These are phyloP conservation scores for Lactarius vividus DNA, from an alignment of 768 basidiomycete genomes.

Conservation along the genomic window DNA sequence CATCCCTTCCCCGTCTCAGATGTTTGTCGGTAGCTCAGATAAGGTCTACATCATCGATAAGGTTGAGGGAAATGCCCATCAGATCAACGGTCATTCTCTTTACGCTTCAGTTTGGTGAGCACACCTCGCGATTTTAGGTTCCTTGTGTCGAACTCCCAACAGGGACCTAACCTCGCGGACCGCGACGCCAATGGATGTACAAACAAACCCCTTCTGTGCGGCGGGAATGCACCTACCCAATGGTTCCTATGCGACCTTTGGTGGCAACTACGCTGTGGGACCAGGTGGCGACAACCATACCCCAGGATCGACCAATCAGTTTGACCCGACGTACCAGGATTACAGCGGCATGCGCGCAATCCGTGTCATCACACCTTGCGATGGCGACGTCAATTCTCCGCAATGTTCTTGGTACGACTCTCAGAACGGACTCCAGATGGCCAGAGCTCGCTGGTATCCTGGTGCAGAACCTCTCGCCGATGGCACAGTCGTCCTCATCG, in stretches of 20 bases:
- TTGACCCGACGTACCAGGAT: conserved; percentile 69
- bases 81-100: conserved; percentile 65
- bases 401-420: conserved; percentile 77
- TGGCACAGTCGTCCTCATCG: conserved; percentile 76
- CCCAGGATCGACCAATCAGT: conserved; percentile 40
- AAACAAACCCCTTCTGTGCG: conserved; percentile 74
- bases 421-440: conserved; percentile 57
- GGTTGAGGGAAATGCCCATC: conserved; percentile 68
- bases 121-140: neutral
- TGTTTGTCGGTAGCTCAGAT: conserved; percentile 75
- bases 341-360: conserved; percentile 78
- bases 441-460: conserved; percentile 73
- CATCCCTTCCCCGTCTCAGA: conserved; percentile 38
- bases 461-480: conserved; percentile 70
- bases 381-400: conserved; percentile 42
- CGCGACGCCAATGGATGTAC: conserved; percentile 66
- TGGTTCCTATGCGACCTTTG: conserved; percentile 69
- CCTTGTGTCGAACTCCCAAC: conserved; percentile 1
- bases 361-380: conserved; percentile 79
- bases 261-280: conserved; percentile 75
- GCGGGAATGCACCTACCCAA: conserved; percentile 81
- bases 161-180: conserved; percentile 63
- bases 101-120: conserved; percentile 71
- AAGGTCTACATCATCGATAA: conserved; percentile 91
- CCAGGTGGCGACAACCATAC: conserved; percentile 59